Evolutionary conservation across 225 moss, liverwort and hornwort species (phyloP), one percentile per base, ranked within the genome.

Genomic region (Pseudisothecium myosuroides): DNA sequence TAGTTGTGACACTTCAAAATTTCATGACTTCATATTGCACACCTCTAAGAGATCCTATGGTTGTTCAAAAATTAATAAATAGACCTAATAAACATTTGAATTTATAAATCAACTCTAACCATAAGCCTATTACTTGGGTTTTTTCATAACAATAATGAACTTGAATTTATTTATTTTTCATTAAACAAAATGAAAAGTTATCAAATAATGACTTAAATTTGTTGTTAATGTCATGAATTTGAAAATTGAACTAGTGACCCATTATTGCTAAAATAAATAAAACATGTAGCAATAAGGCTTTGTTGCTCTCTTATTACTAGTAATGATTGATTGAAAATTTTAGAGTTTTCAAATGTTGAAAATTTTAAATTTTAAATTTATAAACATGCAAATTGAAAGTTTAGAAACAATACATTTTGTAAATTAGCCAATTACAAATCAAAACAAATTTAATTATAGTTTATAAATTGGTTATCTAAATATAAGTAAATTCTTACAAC

Each of bases 41-140:
- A 28, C 17, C 28, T 73, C 9, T 10, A 45, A 10, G 0, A 10
- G 3, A 0, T 17, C 5, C 28, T 3, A 72, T 43, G 1, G 2
- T 27, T 72, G 43, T 5, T 73, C 73, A 28, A 73, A 45, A 73
- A 16, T 69, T 69, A 1, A 69, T 39, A 69, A 69, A 39, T 24
- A 14, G 14, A 14, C 14, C 24, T 7, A 8, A 69, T 39, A 24
- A 69, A 39, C 24, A 69, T 69, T 24, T 8, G 45, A 5, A 39
- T 69, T 4, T 14, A 69, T 69, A 69, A 69, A 69, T 8, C 8
- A 24, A 69, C 8, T 39, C 2, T 4, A 0, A 39, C 39, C 1
- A 69, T 4, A 23, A 39, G 24, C 39, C 5, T 69, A 24, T 39
- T 8, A 39, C 39, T 39, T 39, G 4, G 39, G 14, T 23, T 23